phyloP scores from a whole-genome alignment of 1,139 yeast species.

The Scheffersomyces segobiensis region DNA sequence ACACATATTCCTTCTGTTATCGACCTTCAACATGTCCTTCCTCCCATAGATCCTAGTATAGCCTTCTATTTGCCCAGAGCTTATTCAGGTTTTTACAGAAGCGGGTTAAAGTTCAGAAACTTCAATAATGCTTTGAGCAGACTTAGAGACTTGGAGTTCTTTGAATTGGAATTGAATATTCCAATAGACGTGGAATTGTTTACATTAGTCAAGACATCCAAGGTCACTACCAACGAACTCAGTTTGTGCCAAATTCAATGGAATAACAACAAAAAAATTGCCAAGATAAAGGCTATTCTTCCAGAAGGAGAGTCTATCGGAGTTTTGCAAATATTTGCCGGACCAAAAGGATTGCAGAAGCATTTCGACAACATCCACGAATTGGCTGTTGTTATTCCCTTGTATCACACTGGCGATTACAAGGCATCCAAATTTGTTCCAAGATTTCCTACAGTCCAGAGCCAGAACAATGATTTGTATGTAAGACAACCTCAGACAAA shows the following conservation, averaged over 20 bases:
- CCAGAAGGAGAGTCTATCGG: slow-evolving; percentile 73
- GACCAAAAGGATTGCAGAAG: slow-evolving; percentile 61
- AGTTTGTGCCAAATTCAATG: slow-evolving; percentile 78
- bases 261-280: slow-evolving; percentile 63
- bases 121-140: slow-evolving; percentile 78
- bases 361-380: slow-evolving; percentile 66
- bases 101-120: slow-evolving; percentile 58
- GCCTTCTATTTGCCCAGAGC: slow-evolving; percentile 82
- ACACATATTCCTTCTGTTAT: slow-evolving; percentile 84
- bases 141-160: slow-evolving; percentile 71
- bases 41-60: slow-evolving; percentile 76
- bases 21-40: slow-evolving; percentile 81
- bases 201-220: slow-evolving; percentile 53
- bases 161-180: slow-evolving; percentile 72
- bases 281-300: slow-evolving; percentile 76
- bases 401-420: slow-evolving; percentile 69
- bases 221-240: slow-evolving; percentile 50
- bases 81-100: slow-evolving; percentile 74
- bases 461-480: slow-evolving; percentile 74
- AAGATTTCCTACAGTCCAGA: slow-evolving; percentile 69
- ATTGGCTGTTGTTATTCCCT: slow-evolving; percentile 73
- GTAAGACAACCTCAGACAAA: slow-evolving; percentile 82
- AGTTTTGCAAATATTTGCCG: slow-evolving; percentile 73
- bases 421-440: slow-evolving; percentile 63
- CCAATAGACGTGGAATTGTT: slow-evolving; percentile 71